Evolutionary conservation across 805 yeast species (phyloP).

Genomic region (Saccharomyces mikatae): DNA sequence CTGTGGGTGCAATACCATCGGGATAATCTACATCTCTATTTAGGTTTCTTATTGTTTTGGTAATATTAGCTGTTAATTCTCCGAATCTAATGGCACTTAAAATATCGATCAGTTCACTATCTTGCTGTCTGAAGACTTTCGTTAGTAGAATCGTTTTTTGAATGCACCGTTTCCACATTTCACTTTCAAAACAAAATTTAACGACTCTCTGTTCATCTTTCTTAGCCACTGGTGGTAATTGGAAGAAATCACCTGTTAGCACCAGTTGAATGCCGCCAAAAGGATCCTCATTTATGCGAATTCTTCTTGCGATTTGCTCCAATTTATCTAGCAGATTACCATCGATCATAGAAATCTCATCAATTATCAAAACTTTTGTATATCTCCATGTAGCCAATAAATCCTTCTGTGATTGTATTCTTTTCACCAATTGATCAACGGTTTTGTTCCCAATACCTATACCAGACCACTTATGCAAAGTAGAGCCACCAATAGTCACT

Average conservation of each 20-base stretch:
- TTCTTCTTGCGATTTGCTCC: slow-evolving; percentile 54
- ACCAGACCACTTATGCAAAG: slow-evolving; percentile 79
- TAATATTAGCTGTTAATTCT: slow-evolving; percentile 42
- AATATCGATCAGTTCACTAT: slow-evolving; percentile 63
- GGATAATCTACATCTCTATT: slow-evolving; percentile 49
- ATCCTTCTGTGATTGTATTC: slow-evolving; percentile 13
- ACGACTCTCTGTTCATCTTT: slow-evolving; percentile 29
- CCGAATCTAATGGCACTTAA: slow-evolving; percentile 78
- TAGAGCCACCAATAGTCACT: slow-evolving; percentile 83
- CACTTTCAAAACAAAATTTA: slow-evolving; percentile 66
- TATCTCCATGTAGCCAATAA: slow-evolving; percentile 45
- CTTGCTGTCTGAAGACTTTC: slow-evolving; percentile 82
- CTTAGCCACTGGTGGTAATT: slow-evolving; percentile 79
- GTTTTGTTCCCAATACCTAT: slow-evolving; percentile 67
- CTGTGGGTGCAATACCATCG: slow-evolving; percentile 84
- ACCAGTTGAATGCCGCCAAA: slow-evolving; percentile 93
- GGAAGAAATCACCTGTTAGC: slow-evolving; percentile 92
- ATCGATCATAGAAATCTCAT: slow-evolving; percentile 93
- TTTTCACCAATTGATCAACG: slow-evolving; percentile 33
- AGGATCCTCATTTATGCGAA: slow-evolving; percentile 47
- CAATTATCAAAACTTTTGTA: slow-evolving; percentile 68
- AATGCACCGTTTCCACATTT: slow-evolving; percentile 59
- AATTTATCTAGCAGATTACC: slow-evolving; percentile 69
- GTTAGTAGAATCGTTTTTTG: slow-evolving; percentile 60
- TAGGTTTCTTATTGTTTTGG: slow-evolving; percentile 42